Base-by-base conservation (phyloP, 2,329 filamentous ascomycete genomes). In the Myriangium duriaei region DNA sequence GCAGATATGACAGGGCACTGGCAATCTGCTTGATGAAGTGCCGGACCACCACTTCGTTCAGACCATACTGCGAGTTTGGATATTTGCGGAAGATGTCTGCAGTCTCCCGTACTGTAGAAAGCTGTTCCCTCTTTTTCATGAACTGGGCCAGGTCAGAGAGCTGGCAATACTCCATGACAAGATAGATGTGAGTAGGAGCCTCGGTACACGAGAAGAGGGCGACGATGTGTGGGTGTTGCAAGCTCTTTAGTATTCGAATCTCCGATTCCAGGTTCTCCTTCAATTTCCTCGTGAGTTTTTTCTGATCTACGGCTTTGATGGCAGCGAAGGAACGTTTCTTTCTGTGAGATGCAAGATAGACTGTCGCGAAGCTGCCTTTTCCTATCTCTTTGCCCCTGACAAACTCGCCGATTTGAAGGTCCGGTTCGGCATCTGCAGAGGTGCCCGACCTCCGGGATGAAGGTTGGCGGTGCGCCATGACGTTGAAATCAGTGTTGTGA, bases 141-240 rank as follows among this genome's bases (percentile, higher is more conserved):
- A 98, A 96, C 38, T 88, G 71, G 9, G 91, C 93, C 42, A 98
- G 64, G 55, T 98, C 91, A 14, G 91, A 88, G 29, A 98, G 72
- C 56, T 93, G 85, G 63, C 91, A 96, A 62, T 92, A 96, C 64
- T 98, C 91, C 88, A 96, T 98, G 46, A 96, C 79, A 42, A 98
- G 73, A 62, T 98, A 91, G 62, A 96, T 95, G 54, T 93, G 83
- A 14, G 79, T 79, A 3, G 75, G 67, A 1, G 84, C 81, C 59
- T 96, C 87, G 58, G 88, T 73, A 64, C 87, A 95, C 62, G 94
- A 85, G 65, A 95, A 87, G 33, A 98, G 78, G 49, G 86, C 83
- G 48, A 96, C 91, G 50, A 98, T 95, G 56, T 98, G 91, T 17
- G 91, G 91, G 61, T 98, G 91, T 42, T 91, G 82, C 17, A 98